Conservation (phyloP, 257 asterid species). For the Parsonsia alboflavescens region DNA sequence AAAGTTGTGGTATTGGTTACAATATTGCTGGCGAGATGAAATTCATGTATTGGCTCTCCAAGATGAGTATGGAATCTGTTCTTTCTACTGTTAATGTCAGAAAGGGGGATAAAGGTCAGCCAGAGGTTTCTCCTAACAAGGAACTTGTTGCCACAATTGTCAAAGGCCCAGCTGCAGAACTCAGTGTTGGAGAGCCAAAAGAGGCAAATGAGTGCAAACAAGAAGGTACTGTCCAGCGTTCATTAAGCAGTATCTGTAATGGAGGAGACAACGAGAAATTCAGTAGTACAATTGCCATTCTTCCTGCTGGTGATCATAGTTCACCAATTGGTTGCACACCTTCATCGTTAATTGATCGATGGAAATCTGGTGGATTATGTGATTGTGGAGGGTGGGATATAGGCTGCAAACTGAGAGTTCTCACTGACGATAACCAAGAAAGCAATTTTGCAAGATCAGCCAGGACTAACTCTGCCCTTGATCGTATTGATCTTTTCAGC, state of each 20-base stretch:
- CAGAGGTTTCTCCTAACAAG: constrained; percentile 39
- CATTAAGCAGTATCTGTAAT: constrained; percentile 9
- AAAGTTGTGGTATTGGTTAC: constrained; percentile 51
- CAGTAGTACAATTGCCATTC: constrained; percentile 45
- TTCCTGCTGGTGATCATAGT: constrained; percentile 76
- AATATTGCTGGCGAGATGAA: constrained; percentile 68
- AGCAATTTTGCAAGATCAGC: constrained; percentile 21
- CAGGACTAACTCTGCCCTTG: constrained; percentile 22
- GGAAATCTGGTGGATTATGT: constrained; percentile 82
- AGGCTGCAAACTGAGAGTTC: constrained; percentile 85
- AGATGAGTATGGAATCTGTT: constrained; percentile 51
- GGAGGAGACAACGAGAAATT: constrained; percentile 18
- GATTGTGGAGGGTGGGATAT: constrained; percentile 99
- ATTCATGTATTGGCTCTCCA: constrained; percentile 31
- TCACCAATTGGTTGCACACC: constrained; percentile 61
- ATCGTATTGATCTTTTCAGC: constrained; percentile 41
- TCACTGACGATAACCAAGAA: constrained; percentile 33
- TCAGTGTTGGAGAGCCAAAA: constrained; percentile 13
- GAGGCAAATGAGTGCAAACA: constrained; percentile 14
- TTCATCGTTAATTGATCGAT: constrained; percentile 64
- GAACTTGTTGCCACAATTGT: constrained; percentile 76
- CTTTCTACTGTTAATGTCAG: constrained; percentile 46
- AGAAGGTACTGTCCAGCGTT: constrained; percentile 16
- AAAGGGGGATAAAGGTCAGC: constrained; percentile 39
- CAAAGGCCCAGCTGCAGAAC: constrained; percentile 27